Evolutionary conservation across 306 rosid species (phyloP), one percentile per base, ranked within the genome.

Genomic region (Cajanus cajan): DNA sequence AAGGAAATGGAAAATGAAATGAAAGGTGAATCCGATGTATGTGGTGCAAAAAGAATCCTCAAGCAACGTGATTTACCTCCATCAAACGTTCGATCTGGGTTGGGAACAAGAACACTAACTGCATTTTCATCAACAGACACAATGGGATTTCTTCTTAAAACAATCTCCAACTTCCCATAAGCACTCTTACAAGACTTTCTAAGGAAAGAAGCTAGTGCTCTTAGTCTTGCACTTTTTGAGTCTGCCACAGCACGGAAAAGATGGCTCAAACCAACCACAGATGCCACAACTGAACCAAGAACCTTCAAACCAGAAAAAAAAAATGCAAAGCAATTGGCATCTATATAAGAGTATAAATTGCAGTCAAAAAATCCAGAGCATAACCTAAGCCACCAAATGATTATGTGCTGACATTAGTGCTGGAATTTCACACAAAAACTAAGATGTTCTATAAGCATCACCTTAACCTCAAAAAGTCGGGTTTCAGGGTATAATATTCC

Each of bases 191-290:
- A 82, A 2, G 89, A 84, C 68, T 85, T 85, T 64, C 87, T 55
- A 2, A 92, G 89, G 77, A 86, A 83, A 77, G 85, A 76, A 74
- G 97, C 93, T 84, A 92, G 70, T 82, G 84, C 74, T 82, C 84
- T 90, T 71, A 92, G 82, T 64, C 79, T 88, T 75, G 74, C 84
- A 72, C 89, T 85, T 24, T 84, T 88, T 78, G 93, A 83, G 83
- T 92, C 97, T 71, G 78, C 83, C 43, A 77, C 90, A 48, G 78
- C 57, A 75, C 68, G 87, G 70, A 90, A 92, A 83, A 90, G 87
- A 73, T 92, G 84, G 87, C 97, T 90, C 69, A 92, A 71, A 83
- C 97, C 97, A 59, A 92, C 94, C 80, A 87, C 97, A 71, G 91
- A 87, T 77, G 93, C 82, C 70, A 77, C 87, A 88, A 88, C 89